Base-by-base conservation (phyloP, 1,284 basidiomycete genomes). In the Fomitopsis schrenkii region DNA sequence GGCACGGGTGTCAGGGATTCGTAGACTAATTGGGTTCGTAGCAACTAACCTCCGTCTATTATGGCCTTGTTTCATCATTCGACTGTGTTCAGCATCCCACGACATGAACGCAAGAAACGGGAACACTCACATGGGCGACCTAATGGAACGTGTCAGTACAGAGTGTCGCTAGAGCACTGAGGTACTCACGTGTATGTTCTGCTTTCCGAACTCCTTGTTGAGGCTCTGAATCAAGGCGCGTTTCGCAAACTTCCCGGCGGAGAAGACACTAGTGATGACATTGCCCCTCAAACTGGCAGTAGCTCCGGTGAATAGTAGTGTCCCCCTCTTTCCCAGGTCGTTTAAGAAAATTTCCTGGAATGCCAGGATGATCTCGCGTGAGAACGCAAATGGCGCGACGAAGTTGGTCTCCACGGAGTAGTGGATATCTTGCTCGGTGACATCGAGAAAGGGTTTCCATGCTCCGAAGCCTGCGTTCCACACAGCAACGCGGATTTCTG, bases 251-350 rank as follows among this genome's bases (percentile, higher is more conserved):
- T 93, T 93, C 2, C 85, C 84, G 3, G 86, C 84, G 5, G 90
- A 79, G 64, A 93, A 90, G 2, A 80, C 82, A 56, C 86, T 86
- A 0, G 89, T 92, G 1, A 74, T 77, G 9, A 76, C 73, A 62
- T 89, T 90, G 0, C 91, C 91, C 62, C 91, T 77, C 55, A 83
- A 63, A 58, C 84, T 81, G 0, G 88, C 83, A 14, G 91, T 93
- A 12, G 91, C 91, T 2, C 91, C 91, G 0, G 91, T 93, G 71
- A 93, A 90, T 36, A 93, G 81, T 54, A 93, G 73, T 2, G 87
- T 85, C 14, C 91, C 91, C 14, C 83, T 77, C 70, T 77, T 72
- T 2, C 81, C 80, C 1, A 67, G 69, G 45, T 75, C 77, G 57
- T 79, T 80, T 17, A 86, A 66, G 15, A 80, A 77, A 66, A 88